Evolutionary conservation across 176 grass and related monocot genomes (phyloP).

Genomic region (Triticum aestivum): DNA sequence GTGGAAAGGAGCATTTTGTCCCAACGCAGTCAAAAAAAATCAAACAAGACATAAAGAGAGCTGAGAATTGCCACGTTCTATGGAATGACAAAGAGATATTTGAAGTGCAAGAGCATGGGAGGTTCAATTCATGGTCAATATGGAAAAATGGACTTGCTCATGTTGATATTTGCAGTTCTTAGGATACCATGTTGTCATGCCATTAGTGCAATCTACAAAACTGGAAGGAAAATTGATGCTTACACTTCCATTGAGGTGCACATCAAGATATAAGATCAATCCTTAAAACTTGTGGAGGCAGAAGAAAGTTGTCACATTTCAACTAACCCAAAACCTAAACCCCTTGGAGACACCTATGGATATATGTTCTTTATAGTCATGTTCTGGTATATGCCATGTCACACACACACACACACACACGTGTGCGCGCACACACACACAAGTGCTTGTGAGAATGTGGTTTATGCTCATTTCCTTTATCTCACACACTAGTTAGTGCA

Average conservation of each 20-base stretch:
- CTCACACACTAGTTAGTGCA: no score
- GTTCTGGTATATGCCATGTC: no score
- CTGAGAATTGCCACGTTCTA: not conserved
- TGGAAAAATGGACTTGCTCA: not conserved
- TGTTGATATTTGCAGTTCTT: not conserved
- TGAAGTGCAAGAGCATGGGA: not conserved
- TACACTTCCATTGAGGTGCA: not conserved
- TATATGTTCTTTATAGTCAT: no score
- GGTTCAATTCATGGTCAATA: not conserved
- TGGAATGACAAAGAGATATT: not conserved
- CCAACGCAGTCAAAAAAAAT: not conserved
- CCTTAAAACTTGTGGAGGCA: not conserved
- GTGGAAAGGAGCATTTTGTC: not conserved
- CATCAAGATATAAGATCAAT: not conserved
- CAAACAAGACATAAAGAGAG: not conserved
- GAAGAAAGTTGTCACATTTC: rapidly evolving
- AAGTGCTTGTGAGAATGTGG: no score
- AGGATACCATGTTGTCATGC: not conserved
- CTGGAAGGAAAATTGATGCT: not conserved
- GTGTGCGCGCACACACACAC: no score
- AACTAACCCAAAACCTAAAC: not conserved
- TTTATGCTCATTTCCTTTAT: no score
- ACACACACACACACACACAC: no score
- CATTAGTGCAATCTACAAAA: not conserved
- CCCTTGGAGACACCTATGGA: no score